Evolutionary conservation across 2,329 filamentous ascomycete species (phyloP).

Genomic region (Alternaria tenuissima): DNA sequence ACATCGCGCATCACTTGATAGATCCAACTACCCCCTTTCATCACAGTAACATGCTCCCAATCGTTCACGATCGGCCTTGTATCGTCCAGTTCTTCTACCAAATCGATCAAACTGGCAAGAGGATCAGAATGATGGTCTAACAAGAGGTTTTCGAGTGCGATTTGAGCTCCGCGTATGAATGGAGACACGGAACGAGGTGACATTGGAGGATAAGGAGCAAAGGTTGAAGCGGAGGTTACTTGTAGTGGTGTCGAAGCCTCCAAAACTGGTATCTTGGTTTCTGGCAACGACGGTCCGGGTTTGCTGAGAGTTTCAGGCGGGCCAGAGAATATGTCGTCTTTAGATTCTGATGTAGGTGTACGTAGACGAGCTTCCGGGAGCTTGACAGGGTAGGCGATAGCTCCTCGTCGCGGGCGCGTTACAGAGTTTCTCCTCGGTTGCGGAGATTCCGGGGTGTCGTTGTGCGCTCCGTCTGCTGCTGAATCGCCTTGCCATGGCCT

Average conservation of each 20-base stretch:
- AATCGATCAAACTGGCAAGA: not conserved
- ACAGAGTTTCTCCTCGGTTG: not conserved
- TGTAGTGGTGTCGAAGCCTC: not conserved
- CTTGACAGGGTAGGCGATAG: not conserved
- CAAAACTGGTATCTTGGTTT: not conserved
- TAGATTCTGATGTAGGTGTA: not conserved
- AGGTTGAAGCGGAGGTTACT: not conserved
- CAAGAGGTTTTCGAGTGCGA: conserved; percentile 15
- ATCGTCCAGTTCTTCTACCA: conserved; percentile 4
- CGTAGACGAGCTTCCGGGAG: not conserved
- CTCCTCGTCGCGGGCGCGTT: not conserved
- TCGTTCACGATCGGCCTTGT: conserved; percentile 6
- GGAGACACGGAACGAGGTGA: not conserved
- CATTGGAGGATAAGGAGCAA: not conserved
- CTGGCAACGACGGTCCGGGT: not conserved
- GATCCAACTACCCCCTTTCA: conserved; percentile 14
- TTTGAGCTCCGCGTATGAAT: conserved; percentile 11
- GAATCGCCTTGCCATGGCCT: not conserved
- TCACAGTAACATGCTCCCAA: conserved; percentile 9
- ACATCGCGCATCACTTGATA: conserved; percentile 4
- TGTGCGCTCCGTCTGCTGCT: not conserved
- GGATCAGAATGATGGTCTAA: not conserved
- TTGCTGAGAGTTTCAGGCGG: not conserved
- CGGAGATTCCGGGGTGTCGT: not conserved
- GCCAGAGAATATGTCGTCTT: not conserved